Evolutionary conservation across 2,329 filamentous ascomycete genomes (phyloP).

Genomic region (Cadophora luteo-olivacea): DNA sequence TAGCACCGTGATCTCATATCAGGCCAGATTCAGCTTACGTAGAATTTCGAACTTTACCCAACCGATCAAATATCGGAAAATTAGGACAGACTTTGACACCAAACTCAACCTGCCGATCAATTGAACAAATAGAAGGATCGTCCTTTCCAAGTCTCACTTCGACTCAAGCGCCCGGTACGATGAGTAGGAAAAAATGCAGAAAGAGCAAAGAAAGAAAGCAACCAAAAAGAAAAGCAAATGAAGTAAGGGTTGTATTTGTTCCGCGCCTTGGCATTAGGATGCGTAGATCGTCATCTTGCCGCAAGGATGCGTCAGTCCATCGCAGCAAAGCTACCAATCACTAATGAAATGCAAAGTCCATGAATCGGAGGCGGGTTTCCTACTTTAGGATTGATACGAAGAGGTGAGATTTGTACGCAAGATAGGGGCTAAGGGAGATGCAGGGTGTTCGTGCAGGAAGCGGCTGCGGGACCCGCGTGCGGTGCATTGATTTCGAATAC

Average conservation of each 20-base stretch:
- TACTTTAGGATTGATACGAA: no score
- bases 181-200: not conserved
- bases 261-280: not conserved
- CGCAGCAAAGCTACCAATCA: constrained; percentile 3
- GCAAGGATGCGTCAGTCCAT: not conserved
- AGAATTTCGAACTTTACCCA: not conserved
- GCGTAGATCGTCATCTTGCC: constrained; percentile 2
- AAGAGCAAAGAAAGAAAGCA: not conserved
- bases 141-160: no score
- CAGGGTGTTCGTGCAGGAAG: no score
- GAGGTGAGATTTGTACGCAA: no score
- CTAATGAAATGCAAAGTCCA: not conserved
- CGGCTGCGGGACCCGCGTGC: not conserved
- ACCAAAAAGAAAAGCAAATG: not conserved
- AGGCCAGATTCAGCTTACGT: not conserved
- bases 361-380: not conserved
- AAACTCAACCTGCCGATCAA: not conserved
- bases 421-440: no score
- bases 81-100: not conserved
- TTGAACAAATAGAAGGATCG: no score
- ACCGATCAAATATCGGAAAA: not conserved
- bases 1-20: not conserved
- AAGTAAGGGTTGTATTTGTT: constrained; percentile 2
- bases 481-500: not conserved
- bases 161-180: not conserved